Evolutionary conservation across 805 yeast genomes (phyloP).

Genomic region (Pichia occidentalis): DNA sequence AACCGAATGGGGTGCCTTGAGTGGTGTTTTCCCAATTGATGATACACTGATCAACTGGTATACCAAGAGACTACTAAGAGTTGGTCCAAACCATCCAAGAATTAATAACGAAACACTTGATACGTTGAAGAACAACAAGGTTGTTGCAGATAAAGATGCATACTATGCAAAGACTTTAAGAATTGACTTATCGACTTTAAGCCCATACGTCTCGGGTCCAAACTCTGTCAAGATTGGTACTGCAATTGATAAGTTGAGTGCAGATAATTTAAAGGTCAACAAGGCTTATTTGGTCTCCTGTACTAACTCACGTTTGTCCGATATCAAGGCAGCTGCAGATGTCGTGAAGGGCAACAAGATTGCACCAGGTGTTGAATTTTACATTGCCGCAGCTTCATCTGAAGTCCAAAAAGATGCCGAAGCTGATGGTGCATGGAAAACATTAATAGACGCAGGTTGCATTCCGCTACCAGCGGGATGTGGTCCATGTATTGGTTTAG

Average conservation of each 20-base stretch:
- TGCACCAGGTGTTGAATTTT: constrained; percentile 87
- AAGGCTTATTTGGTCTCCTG: constrained; percentile 98
- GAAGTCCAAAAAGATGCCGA: constrained; percentile 92
- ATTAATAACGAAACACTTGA: constrained; percentile 57
- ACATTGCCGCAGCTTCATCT: constrained; percentile 95
- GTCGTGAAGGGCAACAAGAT: constrained; percentile 76
- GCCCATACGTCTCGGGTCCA: constrained; percentile 94
- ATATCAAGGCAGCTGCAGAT: constrained; percentile 90
- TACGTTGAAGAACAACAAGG: constrained; percentile 36
- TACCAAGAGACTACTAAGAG: constrained; percentile 45
- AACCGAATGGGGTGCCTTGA: constrained; percentile 97
- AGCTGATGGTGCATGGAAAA: constrained; percentile 86
- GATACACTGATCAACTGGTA: constrained; percentile 72
- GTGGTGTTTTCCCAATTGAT: constrained; percentile 97
- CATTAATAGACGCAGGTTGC: constrained; percentile 86
- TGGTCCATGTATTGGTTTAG: constrained; percentile 98
- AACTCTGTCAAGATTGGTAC: constrained; percentile 91
- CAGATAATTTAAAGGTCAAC: constrained; percentile 68
- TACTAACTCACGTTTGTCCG: constrained; percentile 90
- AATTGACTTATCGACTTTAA: constrained; percentile 70
- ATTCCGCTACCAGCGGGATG: constrained; percentile 96
- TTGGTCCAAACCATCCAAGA: constrained; percentile 64
- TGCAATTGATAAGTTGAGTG: constrained; percentile 67
- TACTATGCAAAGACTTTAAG: constrained; percentile 81
- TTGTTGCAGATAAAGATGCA: constrained; percentile 68